Evolutionary conservation across 345 rosid genomes (phyloP).

Genomic region (rapeseed (Brassica napus)): DNA sequence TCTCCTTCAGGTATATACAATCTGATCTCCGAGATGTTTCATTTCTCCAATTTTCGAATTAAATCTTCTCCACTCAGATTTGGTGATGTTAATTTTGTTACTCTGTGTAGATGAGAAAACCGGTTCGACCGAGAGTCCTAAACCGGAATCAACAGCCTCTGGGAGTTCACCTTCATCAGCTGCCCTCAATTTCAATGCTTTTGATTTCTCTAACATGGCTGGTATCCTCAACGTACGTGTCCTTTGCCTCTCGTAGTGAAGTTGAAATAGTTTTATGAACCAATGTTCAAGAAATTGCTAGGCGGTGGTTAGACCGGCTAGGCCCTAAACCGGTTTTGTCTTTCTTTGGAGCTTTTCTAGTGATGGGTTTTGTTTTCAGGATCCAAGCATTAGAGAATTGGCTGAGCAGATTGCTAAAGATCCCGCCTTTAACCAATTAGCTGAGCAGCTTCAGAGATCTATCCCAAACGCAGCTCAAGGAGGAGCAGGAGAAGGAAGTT

Average conservation of each 20-base stretch:
- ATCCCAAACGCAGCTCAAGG: slow-evolving; percentile 61
- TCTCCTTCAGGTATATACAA: slow-evolving; percentile 56
- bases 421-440: slow-evolving; percentile 90
- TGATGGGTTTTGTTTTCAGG: slow-evolving; percentile 48
- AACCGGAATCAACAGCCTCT: slow-evolving; percentile 53
- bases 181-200: slow-evolving; percentile 59
- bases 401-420: slow-evolving; percentile 96
- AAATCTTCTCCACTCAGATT: slow-evolving; percentile 20
- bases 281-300: too few species aligned
- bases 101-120: slow-evolving; percentile 55
- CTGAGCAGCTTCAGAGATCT: slow-evolving; percentile 90
- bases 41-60: not conserved
- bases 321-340: not conserved
- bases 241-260: not conserved
- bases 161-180: slow-evolving; percentile 52
- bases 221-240: slow-evolving; percentile 72
- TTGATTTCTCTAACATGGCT: slow-evolving; percentile 88
- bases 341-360: not conserved
- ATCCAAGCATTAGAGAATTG: slow-evolving; percentile 86
- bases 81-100: not conserved
- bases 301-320: too few species aligned
- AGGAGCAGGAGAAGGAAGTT: slow-evolving; percentile 44
- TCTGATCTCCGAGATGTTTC: slow-evolving; percentile 14
- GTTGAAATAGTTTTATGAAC: not conserved
- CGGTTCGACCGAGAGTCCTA: slow-evolving; percentile 36